Evolutionary conservation across 2,329 filamentous ascomycete genomes (phyloP).

Genomic region (Cytospora mali): DNA sequence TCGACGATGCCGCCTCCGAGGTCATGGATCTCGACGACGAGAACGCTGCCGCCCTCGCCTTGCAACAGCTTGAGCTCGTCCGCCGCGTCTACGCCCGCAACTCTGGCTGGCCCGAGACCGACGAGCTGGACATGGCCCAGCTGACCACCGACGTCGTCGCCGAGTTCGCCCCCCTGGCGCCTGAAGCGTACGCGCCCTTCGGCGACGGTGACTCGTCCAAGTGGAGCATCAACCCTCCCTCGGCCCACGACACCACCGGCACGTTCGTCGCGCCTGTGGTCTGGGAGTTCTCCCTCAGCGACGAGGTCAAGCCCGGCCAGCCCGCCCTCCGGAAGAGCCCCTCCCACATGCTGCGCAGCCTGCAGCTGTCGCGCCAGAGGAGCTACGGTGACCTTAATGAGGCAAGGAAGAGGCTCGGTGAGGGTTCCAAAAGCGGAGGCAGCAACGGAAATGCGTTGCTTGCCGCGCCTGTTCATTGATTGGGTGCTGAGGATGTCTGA

Average conservation of each 20-base stretch:
- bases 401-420: constrained; percentile 25
- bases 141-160: constrained; percentile 26
- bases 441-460: constrained; percentile 21
- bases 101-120: constrained; percentile 27
- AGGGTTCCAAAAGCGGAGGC: constrained; percentile 20
- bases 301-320: constrained; percentile 27
- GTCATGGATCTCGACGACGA: constrained; percentile 28
- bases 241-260: constrained; percentile 20
- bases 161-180: constrained; percentile 25
- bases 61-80: constrained; percentile 29
- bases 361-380: constrained; percentile 26
- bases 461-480: constrained; percentile 26
- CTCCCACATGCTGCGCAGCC: constrained; percentile 28
- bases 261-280: constrained; percentile 26
- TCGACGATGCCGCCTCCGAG: constrained; percentile 25
- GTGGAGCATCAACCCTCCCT: constrained; percentile 26
- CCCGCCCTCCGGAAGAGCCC: constrained; percentile 26
- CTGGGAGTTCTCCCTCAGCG: constrained; percentile 28
- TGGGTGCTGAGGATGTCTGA: constrained; percentile 1
- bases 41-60: constrained; percentile 26
- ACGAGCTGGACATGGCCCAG: constrained; percentile 26
- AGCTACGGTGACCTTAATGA: constrained; percentile 28
- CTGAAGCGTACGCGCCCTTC: constrained; percentile 25
- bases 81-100: constrained; percentile 29
- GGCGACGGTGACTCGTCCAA: constrained; percentile 27